These are phyloP conservation scores for Ophiosphaerella korrae DNA, from an alignment of 2,329 filamentous ascomycete genomes.

Conservation along the genomic window DNA sequence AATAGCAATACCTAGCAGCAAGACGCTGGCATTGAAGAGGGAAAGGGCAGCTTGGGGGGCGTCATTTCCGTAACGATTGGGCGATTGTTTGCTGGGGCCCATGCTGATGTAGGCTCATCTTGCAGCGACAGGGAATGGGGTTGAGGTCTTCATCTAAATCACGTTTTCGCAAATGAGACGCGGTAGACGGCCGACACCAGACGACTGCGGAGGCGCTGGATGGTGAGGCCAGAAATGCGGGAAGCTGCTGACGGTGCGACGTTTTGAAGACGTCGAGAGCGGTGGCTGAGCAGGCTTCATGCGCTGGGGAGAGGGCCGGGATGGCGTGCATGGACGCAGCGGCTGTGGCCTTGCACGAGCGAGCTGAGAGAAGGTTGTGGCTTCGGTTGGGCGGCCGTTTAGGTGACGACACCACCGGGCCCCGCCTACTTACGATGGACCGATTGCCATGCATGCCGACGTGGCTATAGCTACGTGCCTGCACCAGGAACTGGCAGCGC, in stretches of 20 bases:
- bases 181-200: not conserved
- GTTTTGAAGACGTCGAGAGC: not conserved
- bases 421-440: not conserved
- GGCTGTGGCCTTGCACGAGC: too few relatives aligned
- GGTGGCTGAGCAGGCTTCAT: conserved; percentile 20
- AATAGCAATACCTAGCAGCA: too few relatives aligned
- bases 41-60: not conserved
- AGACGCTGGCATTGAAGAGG: too few relatives aligned
- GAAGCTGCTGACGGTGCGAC: not conserved
- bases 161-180: conserved; percentile 10
- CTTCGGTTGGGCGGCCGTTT: conserved; percentile 12
- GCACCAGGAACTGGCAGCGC: too few relatives aligned
- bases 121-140: conserved; percentile 5
- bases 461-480: too few relatives aligned
- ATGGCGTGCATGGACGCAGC: conserved; percentile 10
- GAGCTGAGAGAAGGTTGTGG: conserved; percentile 16
- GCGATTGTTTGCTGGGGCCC: not conserved
- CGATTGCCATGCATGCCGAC: not conserved
- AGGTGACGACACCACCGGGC: not conserved
- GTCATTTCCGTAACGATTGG: not conserved
- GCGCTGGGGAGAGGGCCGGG: conserved; percentile 4
- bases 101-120: conserved; percentile 2
- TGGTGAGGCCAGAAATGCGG: conserved; percentile 1
- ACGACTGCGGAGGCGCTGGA: not conserved
- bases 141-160: conserved; percentile 7